These are phyloP conservation scores for Russula sp. DNA, from an alignment of 768 basidiomycete genomes.

Conservation along the genomic window DNA sequence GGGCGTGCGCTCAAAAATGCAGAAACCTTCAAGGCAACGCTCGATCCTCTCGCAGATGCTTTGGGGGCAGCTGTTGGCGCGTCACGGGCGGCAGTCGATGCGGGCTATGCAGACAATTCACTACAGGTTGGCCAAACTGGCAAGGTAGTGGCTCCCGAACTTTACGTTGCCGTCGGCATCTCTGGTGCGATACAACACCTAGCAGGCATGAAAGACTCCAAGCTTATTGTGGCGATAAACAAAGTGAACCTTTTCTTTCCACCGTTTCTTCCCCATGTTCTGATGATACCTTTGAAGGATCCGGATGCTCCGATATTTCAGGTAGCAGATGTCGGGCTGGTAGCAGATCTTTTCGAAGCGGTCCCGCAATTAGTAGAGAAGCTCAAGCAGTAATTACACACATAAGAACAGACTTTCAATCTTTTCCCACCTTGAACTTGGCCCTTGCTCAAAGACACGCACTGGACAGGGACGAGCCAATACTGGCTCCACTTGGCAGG, in stretches of 20 bases:
- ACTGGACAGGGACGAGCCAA: not conserved
- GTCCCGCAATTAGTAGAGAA: slow-evolving; percentile 90
- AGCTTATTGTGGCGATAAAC: slow-evolving; percentile 96
- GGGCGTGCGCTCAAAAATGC: slow-evolving; percentile 93
- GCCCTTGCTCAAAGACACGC: not conserved
- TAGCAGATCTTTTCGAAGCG: slow-evolving; percentile 86
- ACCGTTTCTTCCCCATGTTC: not conserved
- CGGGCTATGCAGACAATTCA: slow-evolving; percentile 96
- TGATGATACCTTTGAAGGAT: slow-evolving; percentile 45
- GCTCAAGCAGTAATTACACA: slow-evolving; percentile 41
- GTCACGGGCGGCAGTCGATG: slow-evolving; percentile 96
- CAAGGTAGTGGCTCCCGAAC: slow-evolving; percentile 93
- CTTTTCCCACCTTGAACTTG: not conserved
- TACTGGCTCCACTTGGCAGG: not conserved
- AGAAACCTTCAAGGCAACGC: slow-evolving; percentile 78
- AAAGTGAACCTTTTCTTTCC: slow-evolving; percentile 48
- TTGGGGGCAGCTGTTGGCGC: slow-evolving; percentile 96
- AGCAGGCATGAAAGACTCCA: slow-evolving; percentile 99
- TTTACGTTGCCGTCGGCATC: slow-evolving; percentile 95
- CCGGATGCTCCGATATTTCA: slow-evolving; percentile 99
- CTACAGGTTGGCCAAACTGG: slow-evolving; percentile 99
- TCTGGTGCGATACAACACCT: slow-evolving; percentile 98
- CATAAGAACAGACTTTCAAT: not conserved
- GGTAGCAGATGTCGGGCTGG: slow-evolving; percentile 91
- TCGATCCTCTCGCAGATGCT: slow-evolving; percentile 89